phyloP scores from a whole-genome alignment of 176 grass and related monocot species.

The Bolboschoenus planiculmis region DNA sequence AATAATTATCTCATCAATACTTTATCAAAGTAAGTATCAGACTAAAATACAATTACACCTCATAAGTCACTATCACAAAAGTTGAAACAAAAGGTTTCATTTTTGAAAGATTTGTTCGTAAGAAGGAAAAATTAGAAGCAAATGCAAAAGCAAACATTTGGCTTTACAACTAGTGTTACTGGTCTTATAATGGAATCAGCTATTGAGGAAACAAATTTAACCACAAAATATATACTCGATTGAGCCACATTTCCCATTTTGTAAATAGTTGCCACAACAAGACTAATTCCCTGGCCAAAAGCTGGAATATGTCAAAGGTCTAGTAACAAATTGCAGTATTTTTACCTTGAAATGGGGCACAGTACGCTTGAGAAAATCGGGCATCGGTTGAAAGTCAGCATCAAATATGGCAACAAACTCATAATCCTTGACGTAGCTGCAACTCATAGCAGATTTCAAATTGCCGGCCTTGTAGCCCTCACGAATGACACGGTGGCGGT shows the following conservation, averaged over 20 bases:
- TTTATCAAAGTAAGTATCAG: neutral
- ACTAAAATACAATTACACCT: neutral
- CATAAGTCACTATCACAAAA: neutral
- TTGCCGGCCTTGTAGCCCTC: conserved; percentile 98
- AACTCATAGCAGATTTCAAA: conserved; percentile 92
- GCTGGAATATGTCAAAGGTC: neutral
- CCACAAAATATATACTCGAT: neutral
- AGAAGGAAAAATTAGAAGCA: neutral
- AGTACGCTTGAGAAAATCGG: conserved; percentile 74
- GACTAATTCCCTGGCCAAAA: neutral
- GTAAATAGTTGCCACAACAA: neutral
- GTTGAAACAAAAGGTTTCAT: neutral
- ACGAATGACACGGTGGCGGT: conserved; percentile 74
- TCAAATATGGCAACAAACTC: conserved; percentile 98
- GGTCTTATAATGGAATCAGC: neutral
- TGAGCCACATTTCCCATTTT: neutral
- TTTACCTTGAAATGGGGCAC: conserved; percentile 97
- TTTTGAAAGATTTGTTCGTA: neutral
- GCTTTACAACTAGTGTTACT: neutral
- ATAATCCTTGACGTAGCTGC: conserved; percentile 89
- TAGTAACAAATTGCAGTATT: neutral
- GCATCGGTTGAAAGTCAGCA: conserved; percentile 88
- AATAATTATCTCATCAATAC: neutral
- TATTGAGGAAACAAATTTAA: neutral
- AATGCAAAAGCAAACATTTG: neutral